Evolutionary conservation across 192 early-diverging fungal species (phyloP), one percentile per base, ranked within the genome.

Genomic region (Lunasporangiospora selenospora): DNA sequence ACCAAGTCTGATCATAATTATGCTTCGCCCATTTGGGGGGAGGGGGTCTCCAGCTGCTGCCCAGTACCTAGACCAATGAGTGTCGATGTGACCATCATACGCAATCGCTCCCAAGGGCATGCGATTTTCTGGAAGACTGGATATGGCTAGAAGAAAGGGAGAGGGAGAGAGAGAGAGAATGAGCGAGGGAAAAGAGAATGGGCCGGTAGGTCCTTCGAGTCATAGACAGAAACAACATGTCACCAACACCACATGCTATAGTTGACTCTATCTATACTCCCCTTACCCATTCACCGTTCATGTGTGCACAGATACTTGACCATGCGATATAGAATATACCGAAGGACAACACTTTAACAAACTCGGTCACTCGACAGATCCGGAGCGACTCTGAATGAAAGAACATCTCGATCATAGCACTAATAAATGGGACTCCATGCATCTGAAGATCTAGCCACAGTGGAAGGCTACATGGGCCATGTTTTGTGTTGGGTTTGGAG

Each of bases 271-370:
- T 15, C 33, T 33, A n/a, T 32, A 1, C 9, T 45, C 19, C 2
- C 7, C 29, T 55, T 67, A 59, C 65, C 65, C 67, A 70, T 38
- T 49, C 50, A 0, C 67, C 67, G 42, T 70, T 53, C 49, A 55
- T 70, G 31, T 70, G 19, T 3, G 67, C 67, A 30, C 67, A 70
- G 18, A 61, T 27, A 43, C 58, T 61, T 1, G 67, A 61, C 67
- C 67, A 70, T 4, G 27, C 10, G 6, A 61, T 33, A 27, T 70
- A 70, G 5, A 49, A 53, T 3, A 56, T 1, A 2, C 37, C 19
- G 33, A 70, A 70, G 5, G 40, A 21, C 2, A 26, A 0, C 1
- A 55, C 7, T 21, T 36, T 32, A 29, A 30, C 41, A 6, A 61
- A 33, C 34, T 61, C 58, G 19, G 31, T 33, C 4, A 44, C 4